Percentiles rank a stretch among this genome's conserved stretches.
phyloP scores from a whole-genome alignment of 495 filamentous ascomycete species.

The Amniculicola lignicola region DNA sequence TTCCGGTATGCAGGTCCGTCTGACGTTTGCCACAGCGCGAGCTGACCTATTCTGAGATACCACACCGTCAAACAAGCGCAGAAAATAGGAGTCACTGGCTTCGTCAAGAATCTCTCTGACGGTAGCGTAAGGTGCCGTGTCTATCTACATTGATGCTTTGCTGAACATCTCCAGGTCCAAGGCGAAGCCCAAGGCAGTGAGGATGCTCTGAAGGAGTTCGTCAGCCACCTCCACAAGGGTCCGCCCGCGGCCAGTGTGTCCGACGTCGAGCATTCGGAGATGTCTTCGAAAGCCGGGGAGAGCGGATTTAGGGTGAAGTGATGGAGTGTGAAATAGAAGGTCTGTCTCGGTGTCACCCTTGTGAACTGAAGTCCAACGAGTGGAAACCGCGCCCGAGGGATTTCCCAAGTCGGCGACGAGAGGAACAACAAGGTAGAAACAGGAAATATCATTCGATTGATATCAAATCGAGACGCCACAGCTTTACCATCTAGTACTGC shows the following conservation, averaged over 20 bases:
- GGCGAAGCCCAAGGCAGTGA: conserved; percentile 81
- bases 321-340: too few species aligned
- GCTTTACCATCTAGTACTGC: too few species aligned
- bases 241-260: conserved; percentile 65
- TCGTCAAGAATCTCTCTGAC: conserved; percentile 70
- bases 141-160: not conserved
- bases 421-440: too few species aligned
- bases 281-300: conserved; percentile 62
- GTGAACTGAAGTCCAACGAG: too few species aligned
- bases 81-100: conserved; percentile 67
- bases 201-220: conserved; percentile 59
- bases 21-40: not conserved
- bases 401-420: too few species aligned
- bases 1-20: conserved; percentile 20
- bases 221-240: conserved; percentile 74
- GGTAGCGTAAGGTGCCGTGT: conserved; percentile 54
- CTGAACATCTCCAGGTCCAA: conserved; percentile 59
- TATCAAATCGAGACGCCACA: too few species aligned
- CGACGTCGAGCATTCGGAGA: conserved; percentile 65
- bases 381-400: too few species aligned
- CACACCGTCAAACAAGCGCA: conserved; percentile 69
- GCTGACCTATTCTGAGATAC: conserved; percentile 47
- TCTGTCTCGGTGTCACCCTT: too few species aligned
- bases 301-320: conserved; percentile 48
- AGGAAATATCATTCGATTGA: too few species aligned